phyloP scores from a whole-genome alignment of 2,329 filamentous ascomycete species.

The Didymella segeticola region DNA sequence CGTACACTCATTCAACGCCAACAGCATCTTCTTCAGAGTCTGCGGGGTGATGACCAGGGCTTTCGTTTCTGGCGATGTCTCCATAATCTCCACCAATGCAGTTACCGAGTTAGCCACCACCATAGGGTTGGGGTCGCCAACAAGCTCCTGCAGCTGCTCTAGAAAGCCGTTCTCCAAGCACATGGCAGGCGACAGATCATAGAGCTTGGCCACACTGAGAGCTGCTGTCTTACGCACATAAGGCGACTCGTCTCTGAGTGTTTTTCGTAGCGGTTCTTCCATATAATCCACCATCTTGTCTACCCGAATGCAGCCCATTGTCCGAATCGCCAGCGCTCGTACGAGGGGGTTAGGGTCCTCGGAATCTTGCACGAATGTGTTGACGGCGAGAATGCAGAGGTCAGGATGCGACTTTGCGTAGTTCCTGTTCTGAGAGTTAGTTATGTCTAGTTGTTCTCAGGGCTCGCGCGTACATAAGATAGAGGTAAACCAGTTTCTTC shows the following conservation, averaged over 20 bases:
- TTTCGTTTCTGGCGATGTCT: constrained; percentile 87
- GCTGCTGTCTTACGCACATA: constrained; percentile 98
- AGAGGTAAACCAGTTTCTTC: constrained; percentile 99
- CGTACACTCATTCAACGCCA: constrained; percentile 97
- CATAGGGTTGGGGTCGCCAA: constrained; percentile 98
- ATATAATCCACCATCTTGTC: constrained; percentile 99
- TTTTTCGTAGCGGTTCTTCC: constrained; percentile 97
- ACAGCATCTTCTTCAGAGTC: constrained; percentile 91
- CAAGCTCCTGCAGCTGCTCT: constrained; percentile 91
- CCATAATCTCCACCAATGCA: constrained; percentile 87
- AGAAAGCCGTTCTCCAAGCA: constrained; percentile 97
- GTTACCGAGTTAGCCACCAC: constrained; percentile 98
- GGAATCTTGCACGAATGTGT: constrained; percentile 98
- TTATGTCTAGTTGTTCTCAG: neutral
- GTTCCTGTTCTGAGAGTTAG: constrained; percentile 68
- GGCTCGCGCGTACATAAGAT: constrained; percentile 71
- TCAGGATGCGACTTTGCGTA: constrained; percentile 99
- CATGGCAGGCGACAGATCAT: constrained; percentile 89
- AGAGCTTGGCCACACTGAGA: constrained; percentile 97
- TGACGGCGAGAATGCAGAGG: constrained; percentile 96
- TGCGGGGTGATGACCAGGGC: constrained; percentile 82
- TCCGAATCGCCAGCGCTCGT: constrained; percentile 91
- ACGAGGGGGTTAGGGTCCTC: constrained; percentile 98
- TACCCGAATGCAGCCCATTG: constrained; percentile 97
- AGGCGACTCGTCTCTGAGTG: constrained; percentile 92